phyloP scores from a whole-genome alignment of 441 rosid genomes.

The Biscutella laevigata region DNA sequence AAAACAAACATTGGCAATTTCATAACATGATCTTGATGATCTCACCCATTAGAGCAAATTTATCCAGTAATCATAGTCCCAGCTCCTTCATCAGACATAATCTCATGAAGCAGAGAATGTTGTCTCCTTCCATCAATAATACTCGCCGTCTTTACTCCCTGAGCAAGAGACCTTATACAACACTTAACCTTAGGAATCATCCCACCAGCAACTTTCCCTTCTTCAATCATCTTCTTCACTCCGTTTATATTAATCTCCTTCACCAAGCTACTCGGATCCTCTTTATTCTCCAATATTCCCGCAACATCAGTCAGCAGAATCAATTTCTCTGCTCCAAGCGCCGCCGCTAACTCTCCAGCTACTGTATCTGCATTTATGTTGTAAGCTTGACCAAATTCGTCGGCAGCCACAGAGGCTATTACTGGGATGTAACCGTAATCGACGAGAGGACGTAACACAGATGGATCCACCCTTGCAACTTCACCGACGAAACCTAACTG shows the following conservation, averaged over 20 bases:
- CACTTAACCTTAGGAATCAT: slow-evolving; percentile 94
- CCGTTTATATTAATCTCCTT: slow-evolving; percentile 81
- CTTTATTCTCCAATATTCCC: slow-evolving; percentile 60
- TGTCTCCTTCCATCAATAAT: slow-evolving; percentile 77
- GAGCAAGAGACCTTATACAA: slow-evolving; percentile 73
- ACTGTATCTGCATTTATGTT: slow-evolving; percentile 91
- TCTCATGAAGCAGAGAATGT: slow-evolving; percentile 79
- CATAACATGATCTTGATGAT: neutral
- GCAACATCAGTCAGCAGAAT: slow-evolving; percentile 78
- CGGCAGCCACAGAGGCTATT: slow-evolving; percentile 82
- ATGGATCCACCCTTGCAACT: slow-evolving; percentile 57
- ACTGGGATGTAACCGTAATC: slow-evolving; percentile 68
- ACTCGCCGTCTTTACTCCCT: slow-evolving; percentile 84
- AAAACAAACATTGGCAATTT: neutral
- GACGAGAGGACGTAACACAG: slow-evolving; percentile 48
- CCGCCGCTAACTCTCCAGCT: slow-evolving; percentile 89
- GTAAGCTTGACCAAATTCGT: slow-evolving; percentile 59
- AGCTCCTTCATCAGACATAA: slow-evolving; percentile 81
- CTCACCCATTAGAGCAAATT: neutral
- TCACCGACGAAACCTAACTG: slow-evolving; percentile 81
- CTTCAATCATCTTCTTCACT: slow-evolving; percentile 65
- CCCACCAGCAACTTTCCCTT: slow-evolving; percentile 75
- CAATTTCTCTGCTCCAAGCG: slow-evolving; percentile 86
- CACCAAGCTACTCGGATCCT: slow-evolving; percentile 62
- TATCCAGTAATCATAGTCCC: slow-evolving; percentile 83